Base-by-base conservation (phyloP, 768 basidiomycete species). In the Lentinula lateritia region DNA sequence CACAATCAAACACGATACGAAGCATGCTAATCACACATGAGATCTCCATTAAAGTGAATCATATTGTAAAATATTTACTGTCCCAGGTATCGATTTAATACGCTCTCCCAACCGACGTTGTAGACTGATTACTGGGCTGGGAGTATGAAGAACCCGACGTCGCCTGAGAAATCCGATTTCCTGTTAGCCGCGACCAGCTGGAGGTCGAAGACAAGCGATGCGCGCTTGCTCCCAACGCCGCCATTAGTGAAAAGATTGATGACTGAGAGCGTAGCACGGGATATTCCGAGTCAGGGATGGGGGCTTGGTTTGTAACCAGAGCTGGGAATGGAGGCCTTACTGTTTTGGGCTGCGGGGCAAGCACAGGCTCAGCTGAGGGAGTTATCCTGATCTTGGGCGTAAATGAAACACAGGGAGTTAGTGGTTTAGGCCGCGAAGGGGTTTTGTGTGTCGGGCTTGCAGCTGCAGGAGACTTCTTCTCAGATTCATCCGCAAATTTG, bases 401-500 rank as follows among this genome's bases (percentile, higher is more conserved):
- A 18, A n/a, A 23, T 16, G 56, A 32, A 34, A 28, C 46, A 45
- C 15, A 43, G 15, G 53, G 53, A 54, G 50, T 39, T 5, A 54
- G 34, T 38, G 48, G 62, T 46, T 45, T 61, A 6, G 61, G 52
- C 35, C 34, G 42, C 13, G 53, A 58, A 10, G 56, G 56, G 18
- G 56, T 58, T 41, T 53, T 36, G 2, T 62, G 62, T 34, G 56
- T 60, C 2, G 63, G 61, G 42, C 63, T 65, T n/a, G 66, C 65
- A 35, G 46, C 36, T 12, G 43, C n/a, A 45, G 57, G 45, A 8
- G 63, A n/a, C 13, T 28, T 42, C 8, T 35, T 38, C 20, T 23
- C 18, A 15, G 55, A 54, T 23, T 55, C 43, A 57, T 64, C 68
- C 36, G 69, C 72, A 66, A 83, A 84, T 38, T 71, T 79, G 64